phyloP scores from a whole-genome alignment of 306 rosid genomes.

The Gynostemma pentaphyllum region DNA sequence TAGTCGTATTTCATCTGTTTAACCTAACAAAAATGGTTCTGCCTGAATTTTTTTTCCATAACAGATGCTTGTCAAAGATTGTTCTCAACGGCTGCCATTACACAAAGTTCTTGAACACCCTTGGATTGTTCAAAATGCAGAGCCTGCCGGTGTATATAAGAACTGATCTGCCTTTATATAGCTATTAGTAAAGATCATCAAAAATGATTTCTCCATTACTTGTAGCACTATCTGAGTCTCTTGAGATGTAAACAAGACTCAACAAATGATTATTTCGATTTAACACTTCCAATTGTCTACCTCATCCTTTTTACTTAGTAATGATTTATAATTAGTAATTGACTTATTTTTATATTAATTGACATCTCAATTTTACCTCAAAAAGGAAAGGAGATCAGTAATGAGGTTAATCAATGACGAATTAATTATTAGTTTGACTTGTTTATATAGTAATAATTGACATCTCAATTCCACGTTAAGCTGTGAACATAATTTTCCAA shows the following conservation, averaged over 20 bases:
- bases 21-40: background rate
- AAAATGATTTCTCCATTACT: slow-evolving; percentile 5
- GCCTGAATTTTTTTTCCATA: background rate
- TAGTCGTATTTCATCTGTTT: background rate
- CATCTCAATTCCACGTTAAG: no score
- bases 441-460: no score
- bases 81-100: slow-evolving; percentile 65
- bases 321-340: no score
- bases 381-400: no score
- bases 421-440: no score
- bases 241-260: background rate
- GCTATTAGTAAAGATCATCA: background rate
- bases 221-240: background rate
- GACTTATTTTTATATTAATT: no score
- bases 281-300: background rate
- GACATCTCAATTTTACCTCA: no score
- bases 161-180: slow-evolving; percentile 18
- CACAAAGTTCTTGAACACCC: slow-evolving; percentile 95
- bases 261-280: background rate
- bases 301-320: background rate
- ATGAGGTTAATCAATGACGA: no score
- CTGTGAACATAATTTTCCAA: no score
- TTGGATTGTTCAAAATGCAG: slow-evolving; percentile 94
- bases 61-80: slow-evolving; percentile 94
- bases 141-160: slow-evolving; percentile 80